Evolutionary conservation across 2,329 filamentous ascomycete species (phyloP).

Genomic region (Canariomyces notabilis): DNA sequence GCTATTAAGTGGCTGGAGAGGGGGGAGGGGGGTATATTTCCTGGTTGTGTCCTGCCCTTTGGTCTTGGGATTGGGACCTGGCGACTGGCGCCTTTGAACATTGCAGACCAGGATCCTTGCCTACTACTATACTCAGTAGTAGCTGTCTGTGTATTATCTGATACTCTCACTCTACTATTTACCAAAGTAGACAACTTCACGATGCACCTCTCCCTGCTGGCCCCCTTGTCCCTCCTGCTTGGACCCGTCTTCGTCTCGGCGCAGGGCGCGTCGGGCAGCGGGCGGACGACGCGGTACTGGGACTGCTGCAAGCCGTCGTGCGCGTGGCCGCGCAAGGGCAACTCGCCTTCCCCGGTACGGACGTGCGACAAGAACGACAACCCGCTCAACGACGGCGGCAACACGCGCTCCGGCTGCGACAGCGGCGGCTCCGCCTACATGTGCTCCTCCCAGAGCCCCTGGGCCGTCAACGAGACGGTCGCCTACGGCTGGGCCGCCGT

Average conservation of each 20-base stretch:
- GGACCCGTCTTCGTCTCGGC: conserved; percentile 19
- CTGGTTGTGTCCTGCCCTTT: conserved; percentile 1
- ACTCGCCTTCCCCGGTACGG: conserved; percentile 35
- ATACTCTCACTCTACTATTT: not conserved
- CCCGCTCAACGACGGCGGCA: conserved; percentile 39
- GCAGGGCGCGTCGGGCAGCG: conserved; percentile 26
- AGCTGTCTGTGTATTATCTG: not conserved
- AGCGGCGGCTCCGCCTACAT: conserved; percentile 47
- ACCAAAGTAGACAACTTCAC: not conserved
- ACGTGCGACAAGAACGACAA: conserved; percentile 47
- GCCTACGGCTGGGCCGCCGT: conserved; percentile 53
- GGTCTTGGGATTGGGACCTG: not conserved
- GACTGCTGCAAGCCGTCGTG: conserved; percentile 59
- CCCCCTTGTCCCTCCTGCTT: conserved; percentile 22
- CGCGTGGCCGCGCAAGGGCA: conserved; percentile 47
- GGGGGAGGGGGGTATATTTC: not conserved
- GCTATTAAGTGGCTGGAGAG: not conserved
- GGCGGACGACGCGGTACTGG: conserved; percentile 37
- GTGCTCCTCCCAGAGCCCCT: conserved; percentile 49
- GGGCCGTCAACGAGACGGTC: conserved; percentile 44
- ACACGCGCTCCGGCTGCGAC: conserved; percentile 33
- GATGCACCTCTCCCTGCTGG: conserved; percentile 24
- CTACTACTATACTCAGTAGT: not conserved
- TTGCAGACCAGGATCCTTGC: not conserved
- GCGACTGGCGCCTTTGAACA: not conserved